Percentiles rank a stretch among this genome's conserved stretches.
Conservation (phyloP, 2,329 filamentous ascomycete species). For the Plectosphaerella plurivora region DNA sequence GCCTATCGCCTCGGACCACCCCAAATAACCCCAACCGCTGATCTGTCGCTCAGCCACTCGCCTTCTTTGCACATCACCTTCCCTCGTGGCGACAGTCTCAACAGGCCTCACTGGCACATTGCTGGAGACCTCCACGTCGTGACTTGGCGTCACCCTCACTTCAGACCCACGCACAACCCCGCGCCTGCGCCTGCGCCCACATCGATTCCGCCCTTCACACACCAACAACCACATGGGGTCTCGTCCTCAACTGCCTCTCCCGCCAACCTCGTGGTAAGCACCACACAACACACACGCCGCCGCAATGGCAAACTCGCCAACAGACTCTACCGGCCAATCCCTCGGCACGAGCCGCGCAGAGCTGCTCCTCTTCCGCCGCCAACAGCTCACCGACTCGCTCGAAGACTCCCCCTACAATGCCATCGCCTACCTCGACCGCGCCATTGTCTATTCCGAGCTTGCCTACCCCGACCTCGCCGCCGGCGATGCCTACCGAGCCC, state of each 20-base stretch:
- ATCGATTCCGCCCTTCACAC: too few species aligned
- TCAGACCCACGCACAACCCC: too few species aligned
- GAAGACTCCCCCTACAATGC: constrained; percentile 53
- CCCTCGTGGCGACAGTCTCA: too few species aligned
- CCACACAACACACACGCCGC: constrained; percentile 2
- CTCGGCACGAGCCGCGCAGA: constrained; percentile 21
- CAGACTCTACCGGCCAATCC: constrained; percentile 5
- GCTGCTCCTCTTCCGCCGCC: constrained; percentile 48
- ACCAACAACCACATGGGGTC: too few species aligned
- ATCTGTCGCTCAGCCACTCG: background rate
- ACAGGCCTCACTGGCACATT: too few species aligned
- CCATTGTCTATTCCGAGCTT: constrained; percentile 65
- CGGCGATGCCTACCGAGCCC: constrained; percentile 83
- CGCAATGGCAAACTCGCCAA: constrained; percentile 6
- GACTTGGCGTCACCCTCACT: too few species aligned
- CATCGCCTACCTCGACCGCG: constrained; percentile 64
- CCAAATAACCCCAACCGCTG: background rate
- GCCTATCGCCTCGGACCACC: too few species aligned
- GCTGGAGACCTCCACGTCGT: too few species aligned
- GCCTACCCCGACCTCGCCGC: constrained; percentile 87
- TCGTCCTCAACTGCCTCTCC: too few species aligned
- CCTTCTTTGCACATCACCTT: background rate
- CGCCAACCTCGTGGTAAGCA: too few species aligned
- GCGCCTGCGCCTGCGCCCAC: too few species aligned
- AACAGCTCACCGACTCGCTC: constrained; percentile 52